Conservation (phyloP, 2,329 filamentous ascomycete genomes). For the Stachybotrys chlorohalonatus region DNA sequence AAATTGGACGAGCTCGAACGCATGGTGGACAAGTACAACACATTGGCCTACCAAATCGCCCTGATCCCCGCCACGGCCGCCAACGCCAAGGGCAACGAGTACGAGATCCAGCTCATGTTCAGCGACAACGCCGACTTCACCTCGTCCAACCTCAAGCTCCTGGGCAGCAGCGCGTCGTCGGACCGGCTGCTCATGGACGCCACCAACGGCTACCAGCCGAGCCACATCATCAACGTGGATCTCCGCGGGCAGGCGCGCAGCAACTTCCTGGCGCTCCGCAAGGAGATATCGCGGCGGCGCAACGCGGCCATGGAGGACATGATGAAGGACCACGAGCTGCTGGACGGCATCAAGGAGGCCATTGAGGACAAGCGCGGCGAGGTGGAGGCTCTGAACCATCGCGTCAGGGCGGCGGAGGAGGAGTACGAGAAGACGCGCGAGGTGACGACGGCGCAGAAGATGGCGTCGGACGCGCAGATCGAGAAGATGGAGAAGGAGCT, state of each 20-base stretch:
- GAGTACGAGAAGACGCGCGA: slow-evolving; percentile 94
- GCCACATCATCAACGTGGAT: slow-evolving; percentile 82
- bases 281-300: slow-evolving; percentile 85
- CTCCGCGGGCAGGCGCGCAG: slow-evolving; percentile 74
- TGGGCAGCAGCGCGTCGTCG: slow-evolving; percentile 31
- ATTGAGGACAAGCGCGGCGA: slow-evolving; percentile 93
- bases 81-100: slow-evolving; percentile 78
- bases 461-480: slow-evolving; percentile 84
- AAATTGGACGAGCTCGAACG: slow-evolving; percentile 91
- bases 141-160: slow-evolving; percentile 45
- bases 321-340: slow-evolving; percentile 87
- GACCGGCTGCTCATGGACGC: slow-evolving; percentile 77
- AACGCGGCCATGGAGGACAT: slow-evolving; percentile 77
- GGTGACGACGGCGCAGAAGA: slow-evolving; percentile 74
- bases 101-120: slow-evolving; percentile 76
- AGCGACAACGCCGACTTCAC: slow-evolving; percentile 72
- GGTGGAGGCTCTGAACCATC: slow-evolving; percentile 83
- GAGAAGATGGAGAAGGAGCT: slow-evolving; percentile 98
- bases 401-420: slow-evolving; percentile 78
- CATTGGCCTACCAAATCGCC: slow-evolving; percentile 84
- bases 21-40: slow-evolving; percentile 85
- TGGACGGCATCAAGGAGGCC: slow-evolving; percentile 91
- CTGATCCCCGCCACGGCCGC: slow-evolving; percentile 76
- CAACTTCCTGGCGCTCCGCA: slow-evolving; percentile 68
- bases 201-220: slow-evolving; percentile 79